Conservation (phyloP, 106 monocot species). For the Gastrodia elata region DNA sequence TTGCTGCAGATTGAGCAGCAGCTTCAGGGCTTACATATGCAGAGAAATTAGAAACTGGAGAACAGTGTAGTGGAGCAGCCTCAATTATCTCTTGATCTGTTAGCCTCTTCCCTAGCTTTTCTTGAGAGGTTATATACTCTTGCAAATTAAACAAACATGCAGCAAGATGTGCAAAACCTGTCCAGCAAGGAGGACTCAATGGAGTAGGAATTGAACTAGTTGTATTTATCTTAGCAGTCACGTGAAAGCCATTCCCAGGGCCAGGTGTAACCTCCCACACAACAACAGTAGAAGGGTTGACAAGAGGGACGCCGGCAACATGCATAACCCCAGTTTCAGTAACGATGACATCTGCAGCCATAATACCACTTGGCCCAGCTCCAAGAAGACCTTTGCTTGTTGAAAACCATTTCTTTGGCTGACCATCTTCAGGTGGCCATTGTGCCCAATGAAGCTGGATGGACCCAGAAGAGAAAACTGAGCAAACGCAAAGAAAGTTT, state of each 20-base stretch:
- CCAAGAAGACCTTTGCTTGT: conserved; percentile 97
- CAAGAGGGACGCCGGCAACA: conserved; percentile 97
- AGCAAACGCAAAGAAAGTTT: conserved; percentile 90
- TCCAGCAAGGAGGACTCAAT: conserved; percentile 66
- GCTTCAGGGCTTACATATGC: conserved; percentile 97
- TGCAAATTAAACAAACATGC: conserved; percentile 81
- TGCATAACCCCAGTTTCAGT: conserved; percentile 86
- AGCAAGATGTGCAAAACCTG: conserved; percentile 76
- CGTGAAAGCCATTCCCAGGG: conserved; percentile 80
- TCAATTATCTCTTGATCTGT: conserved; percentile 54
- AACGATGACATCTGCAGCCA: conserved; percentile 99
- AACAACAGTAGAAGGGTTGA: conserved; percentile 97
- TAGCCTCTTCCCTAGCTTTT: conserved; percentile 55
- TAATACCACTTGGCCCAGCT: conserved; percentile 97
- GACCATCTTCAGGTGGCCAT: conserved; percentile 57
- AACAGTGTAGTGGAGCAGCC: conserved; percentile 72
- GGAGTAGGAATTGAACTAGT: conserved; percentile 43
- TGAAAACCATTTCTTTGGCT: conserved; percentile 68
- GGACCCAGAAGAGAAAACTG: conserved; percentile 97
- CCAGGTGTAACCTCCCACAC: conserved; percentile 99
- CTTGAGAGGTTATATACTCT: conserved; percentile 67
- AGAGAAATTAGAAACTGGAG: conserved; percentile 97
- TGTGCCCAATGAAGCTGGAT: conserved; percentile 97
- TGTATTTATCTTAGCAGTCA: conserved; percentile 53
- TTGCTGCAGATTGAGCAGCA: conserved; percentile 92